Conservation (phyloP, 306 rosid species). For the Rosa rugosa region DNA sequence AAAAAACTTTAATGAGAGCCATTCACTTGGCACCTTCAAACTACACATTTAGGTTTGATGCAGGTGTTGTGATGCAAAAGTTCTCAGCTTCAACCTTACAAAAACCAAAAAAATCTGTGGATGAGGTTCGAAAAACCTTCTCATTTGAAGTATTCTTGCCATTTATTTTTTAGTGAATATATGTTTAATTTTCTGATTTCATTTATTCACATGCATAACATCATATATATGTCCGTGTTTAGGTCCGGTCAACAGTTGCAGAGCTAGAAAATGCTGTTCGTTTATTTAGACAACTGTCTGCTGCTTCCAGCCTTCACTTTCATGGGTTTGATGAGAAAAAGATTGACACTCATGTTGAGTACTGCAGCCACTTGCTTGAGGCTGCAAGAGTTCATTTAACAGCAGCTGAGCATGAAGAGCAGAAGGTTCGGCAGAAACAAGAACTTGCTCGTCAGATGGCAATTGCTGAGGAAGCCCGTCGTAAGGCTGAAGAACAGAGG, state of each 20-base stretch:
- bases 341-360: constrained; percentile 96
- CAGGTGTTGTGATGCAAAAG: constrained; percentile 97
- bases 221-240: constrained; percentile 21
- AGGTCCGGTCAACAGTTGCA: constrained; percentile 91
- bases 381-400: constrained; percentile 90
- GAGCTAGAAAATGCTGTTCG: constrained; percentile 98
- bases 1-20: constrained; percentile 85
- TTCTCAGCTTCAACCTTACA: constrained; percentile 94
- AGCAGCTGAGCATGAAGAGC: constrained; percentile 94
- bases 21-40: constrained; percentile 97
- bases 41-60: constrained; percentile 95
- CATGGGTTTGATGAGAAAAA: constrained; percentile 99
- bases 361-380: constrained; percentile 82
- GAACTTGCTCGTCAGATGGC: constrained; percentile 95
- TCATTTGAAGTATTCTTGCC: constrained; percentile 14
- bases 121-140: constrained; percentile 60
- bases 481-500: constrained; percentile 96
- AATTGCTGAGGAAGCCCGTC: constrained; percentile 92
- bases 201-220: background rate
- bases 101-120: constrained; percentile 89
- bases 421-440: constrained; percentile 85
- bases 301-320: constrained; percentile 96
- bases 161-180: background rate
- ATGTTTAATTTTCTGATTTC: background rate
- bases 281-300: constrained; percentile 92